These are phyloP conservation scores for Paecilomyces sp. DNA, from an alignment of 2,329 filamentous ascomycete species.

Conservation along the genomic window DNA sequence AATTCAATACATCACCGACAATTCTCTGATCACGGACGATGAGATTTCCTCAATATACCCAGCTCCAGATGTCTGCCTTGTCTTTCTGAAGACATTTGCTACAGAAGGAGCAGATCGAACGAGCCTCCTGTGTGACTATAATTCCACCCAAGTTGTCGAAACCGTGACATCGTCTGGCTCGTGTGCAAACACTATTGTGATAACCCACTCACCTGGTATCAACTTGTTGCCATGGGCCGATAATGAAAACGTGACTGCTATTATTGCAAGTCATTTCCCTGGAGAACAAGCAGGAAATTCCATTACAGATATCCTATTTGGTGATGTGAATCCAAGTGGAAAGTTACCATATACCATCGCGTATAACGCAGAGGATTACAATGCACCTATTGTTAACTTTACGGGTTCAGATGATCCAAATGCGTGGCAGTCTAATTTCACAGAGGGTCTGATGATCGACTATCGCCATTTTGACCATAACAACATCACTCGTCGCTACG, in stretches of 20 bases:
- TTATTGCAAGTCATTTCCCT: conserved; percentile 66
- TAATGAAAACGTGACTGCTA: conserved; percentile 54
- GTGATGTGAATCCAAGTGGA: conserved; percentile 57
- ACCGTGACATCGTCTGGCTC: conserved; percentile 18
- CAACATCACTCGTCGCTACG: conserved; percentile 45
- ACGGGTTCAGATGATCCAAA: conserved; percentile 37
- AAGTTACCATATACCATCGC: conserved; percentile 48
- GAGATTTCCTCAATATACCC: conserved; percentile 14
- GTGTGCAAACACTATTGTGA: conserved; percentile 54
- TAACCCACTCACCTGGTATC: conserved; percentile 63
- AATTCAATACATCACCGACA: conserved; percentile 34
- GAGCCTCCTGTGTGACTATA: conserved; percentile 35
- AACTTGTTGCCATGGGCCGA: conserved; percentile 65
- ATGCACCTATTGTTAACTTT: conserved; percentile 42
- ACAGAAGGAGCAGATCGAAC: conserved; percentile 39
- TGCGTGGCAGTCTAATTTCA: conserved; percentile 37
- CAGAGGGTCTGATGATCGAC: conserved; percentile 47
- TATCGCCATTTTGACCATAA: conserved; percentile 49
- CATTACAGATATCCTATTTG: conserved; percentile 60
- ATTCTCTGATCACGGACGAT: conserved; percentile 20
- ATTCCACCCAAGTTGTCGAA: conserved; percentile 37
- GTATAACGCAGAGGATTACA: conserved; percentile 6
- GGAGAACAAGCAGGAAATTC: conserved; percentile 64
- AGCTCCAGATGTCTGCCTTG: conserved; percentile 45
- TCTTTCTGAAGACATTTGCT: conserved; percentile 52